Evolutionary conservation across 23 red algal genomes (phyloP).

Genomic region (Gracilaria gracilis): DNA sequence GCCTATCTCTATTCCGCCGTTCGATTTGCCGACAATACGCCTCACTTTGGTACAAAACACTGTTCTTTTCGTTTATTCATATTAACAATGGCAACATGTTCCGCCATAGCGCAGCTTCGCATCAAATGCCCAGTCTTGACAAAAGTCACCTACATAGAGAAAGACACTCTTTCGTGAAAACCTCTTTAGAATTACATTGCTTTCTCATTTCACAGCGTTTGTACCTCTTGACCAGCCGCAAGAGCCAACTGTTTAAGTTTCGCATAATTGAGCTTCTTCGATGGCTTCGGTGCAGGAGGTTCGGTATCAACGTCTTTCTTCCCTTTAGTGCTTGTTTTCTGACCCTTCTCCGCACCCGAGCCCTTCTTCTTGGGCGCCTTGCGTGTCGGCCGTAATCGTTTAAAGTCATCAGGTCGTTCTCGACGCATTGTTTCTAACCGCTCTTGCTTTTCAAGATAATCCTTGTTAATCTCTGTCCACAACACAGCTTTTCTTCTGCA

Average conservation of each 20-base stretch:
- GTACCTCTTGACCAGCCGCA: constrained; percentile 20
- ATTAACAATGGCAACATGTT: background rate
- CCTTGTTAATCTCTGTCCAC: constrained; percentile 84
- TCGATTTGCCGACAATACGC: background rate
- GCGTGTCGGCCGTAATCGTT: constrained; percentile 64
- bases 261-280: constrained; percentile 86
- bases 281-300: constrained; percentile 63
- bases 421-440: constrained; percentile 70
- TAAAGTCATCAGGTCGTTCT: constrained; percentile 77
- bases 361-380: constrained; percentile 48
- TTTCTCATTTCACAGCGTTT: background rate
- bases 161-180: background rate
- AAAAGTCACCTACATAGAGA: background rate
- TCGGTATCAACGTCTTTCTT: constrained; percentile 47
- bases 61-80: background rate
- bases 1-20: background rate
- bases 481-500: constrained; percentile 64
- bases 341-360: constrained; percentile 24
- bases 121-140: background rate
- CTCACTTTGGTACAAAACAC: background rate
- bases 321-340: constrained; percentile 24
- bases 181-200: background rate
- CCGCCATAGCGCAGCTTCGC: background rate
- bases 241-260: constrained; percentile 46
- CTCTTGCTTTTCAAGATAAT: constrained; percentile 87